phyloP scores from a whole-genome alignment of 2,329 filamentous ascomycete species.

The Clarireedia paspali region DNA sequence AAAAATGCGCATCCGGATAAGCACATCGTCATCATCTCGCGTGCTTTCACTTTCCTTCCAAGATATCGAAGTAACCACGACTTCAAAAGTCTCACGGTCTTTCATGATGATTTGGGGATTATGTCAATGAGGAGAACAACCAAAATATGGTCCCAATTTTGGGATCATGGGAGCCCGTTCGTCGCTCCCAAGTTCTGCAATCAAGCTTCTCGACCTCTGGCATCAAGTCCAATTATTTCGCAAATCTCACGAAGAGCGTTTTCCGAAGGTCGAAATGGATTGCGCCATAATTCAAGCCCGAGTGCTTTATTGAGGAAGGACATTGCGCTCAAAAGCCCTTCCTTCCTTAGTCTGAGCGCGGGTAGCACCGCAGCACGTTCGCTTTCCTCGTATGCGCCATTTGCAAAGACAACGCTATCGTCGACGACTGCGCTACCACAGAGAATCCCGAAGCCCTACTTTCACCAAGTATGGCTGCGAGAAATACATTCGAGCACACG shows the following conservation, averaged over 20 bases:
- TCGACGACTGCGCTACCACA: conserved; percentile 12
- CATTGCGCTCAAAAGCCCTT: conserved; percentile 47
- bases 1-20: conserved; percentile 8
- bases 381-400: conserved; percentile 17
- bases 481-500: conserved; percentile 25
- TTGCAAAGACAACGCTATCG: conserved; percentile 20
- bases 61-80: conserved; percentile 10
- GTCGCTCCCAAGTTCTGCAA: conserved; percentile 14
- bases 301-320: conserved; percentile 36
- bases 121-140: conserved; percentile 40
- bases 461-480: conserved; percentile 23
- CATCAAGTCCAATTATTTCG: conserved; percentile 10
- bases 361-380: conserved; percentile 31
- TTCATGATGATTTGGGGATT: conserved; percentile 37
- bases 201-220: conserved; percentile 10
- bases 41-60: conserved; percentile 4
- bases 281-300: conserved; percentile 31
- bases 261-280: conserved; percentile 14
- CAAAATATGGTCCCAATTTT: conserved; percentile 38
- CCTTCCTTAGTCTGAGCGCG: conserved; percentile 40
- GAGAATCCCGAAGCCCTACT: conserved; percentile 11
- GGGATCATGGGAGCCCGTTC: conserved; percentile 24
- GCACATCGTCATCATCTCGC: conserved; percentile 4
- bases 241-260: conserved; percentile 14
- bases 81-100: conserved; percentile 23